Conservation (phyloP, 1,284 basidiomycete species). For the Leccinum subrobustum region DNA sequence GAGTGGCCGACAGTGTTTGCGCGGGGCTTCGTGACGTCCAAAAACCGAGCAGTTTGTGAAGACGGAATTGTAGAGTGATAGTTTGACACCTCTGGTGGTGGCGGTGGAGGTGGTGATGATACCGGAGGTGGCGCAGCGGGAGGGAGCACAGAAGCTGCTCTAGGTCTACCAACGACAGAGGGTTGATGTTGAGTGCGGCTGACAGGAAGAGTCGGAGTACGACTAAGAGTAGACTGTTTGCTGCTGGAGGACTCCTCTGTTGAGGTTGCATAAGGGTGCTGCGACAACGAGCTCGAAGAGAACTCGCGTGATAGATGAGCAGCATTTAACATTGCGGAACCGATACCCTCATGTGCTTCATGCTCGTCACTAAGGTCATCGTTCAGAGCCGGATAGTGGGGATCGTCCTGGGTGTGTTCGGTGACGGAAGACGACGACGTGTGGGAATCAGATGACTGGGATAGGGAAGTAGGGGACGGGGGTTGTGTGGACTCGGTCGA, state of each 20-base stretch:
- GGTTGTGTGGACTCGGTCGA: conserved; percentile 53
- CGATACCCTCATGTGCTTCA: conserved; percentile 47
- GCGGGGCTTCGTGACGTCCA: conserved; percentile 43
- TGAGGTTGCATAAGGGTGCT: conserved; percentile 45
- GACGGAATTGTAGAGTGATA: conserved; percentile 26
- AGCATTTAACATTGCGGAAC: conserved; percentile 49
- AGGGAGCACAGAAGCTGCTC: conserved; percentile 59
- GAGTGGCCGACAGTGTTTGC: conserved; percentile 52
- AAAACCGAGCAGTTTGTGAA: conserved; percentile 31
- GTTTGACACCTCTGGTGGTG: conserved; percentile 43
- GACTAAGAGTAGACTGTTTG: conserved; percentile 26
- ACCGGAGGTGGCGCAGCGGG: conserved; percentile 65
- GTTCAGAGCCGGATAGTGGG: conserved; percentile 25
- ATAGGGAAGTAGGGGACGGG: conserved; percentile 50
- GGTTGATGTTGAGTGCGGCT: conserved; percentile 31
- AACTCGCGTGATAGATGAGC: conserved; percentile 37
- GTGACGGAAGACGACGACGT: conserved; percentile 37
- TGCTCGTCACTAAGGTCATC: conserved; percentile 34
- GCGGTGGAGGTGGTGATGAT: conserved; percentile 60
- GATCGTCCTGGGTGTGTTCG: conserved; percentile 39
- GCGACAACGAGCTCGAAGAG: conserved; percentile 24
- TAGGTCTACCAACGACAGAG: conserved; percentile 39
- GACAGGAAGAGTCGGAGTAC: conserved; percentile 29
- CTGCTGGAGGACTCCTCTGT: conserved; percentile 30
- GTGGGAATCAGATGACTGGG: conserved; percentile 51